phyloP scores from a whole-genome alignment of 148 eudicot genomes.

The Silene conica region DNA sequence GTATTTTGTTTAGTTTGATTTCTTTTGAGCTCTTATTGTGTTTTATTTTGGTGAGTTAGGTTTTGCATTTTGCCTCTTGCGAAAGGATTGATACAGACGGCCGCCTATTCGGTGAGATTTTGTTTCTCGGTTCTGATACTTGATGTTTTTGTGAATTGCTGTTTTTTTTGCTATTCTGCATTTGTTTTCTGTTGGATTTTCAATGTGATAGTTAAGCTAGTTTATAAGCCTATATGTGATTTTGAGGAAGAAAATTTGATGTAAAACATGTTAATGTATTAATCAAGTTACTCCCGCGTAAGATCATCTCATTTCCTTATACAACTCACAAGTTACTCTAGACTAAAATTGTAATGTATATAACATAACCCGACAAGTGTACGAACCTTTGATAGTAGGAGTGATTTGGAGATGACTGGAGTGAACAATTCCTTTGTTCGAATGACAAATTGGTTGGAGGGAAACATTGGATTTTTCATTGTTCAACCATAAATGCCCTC shows the following conservation, averaged over 20 bases:
- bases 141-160: not conserved
- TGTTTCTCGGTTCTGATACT: not conserved
- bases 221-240: not conserved
- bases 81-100: conserved; percentile 16
- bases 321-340: not conserved
- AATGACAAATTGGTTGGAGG: not conserved
- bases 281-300: not conserved
- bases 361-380: not conserved
- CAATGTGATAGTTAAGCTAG: not conserved
- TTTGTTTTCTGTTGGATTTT: not conserved
- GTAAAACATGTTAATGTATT: not conserved
- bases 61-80: conserved; percentile 34
- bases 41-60: not conserved
- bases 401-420: not conserved
- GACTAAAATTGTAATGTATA: not conserved
- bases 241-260: not conserved
- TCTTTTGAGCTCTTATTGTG: not conserved
- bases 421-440: not conserved
- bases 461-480: not conserved
- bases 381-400: not conserved
- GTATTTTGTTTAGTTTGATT: too few species aligned
- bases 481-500: too few species aligned
- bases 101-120: conserved; percentile 23
- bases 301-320: not conserved
- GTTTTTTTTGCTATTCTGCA: not conserved